Evolutionary conservation across 139 green algal species (phyloP), one percentile per base, ranked within the genome.

Genomic region (Chlorella sp.): DNA sequence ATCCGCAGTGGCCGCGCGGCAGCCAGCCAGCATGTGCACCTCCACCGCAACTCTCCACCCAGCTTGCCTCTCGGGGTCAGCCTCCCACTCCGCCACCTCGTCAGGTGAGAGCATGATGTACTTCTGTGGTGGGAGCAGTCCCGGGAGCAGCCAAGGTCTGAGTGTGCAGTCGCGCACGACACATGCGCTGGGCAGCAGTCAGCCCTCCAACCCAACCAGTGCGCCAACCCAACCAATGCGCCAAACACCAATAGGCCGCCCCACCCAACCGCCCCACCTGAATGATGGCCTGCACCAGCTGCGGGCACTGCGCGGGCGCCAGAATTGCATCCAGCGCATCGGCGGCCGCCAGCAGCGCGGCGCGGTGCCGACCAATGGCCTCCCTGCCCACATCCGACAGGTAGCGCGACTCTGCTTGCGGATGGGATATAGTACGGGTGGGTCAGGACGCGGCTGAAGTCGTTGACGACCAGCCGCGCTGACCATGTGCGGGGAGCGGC

Each of bases 11-110:
- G n/a, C n/a, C n/a, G n/a, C n/a, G n/a, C n/a, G n/a, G n/a, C n/a
- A n/a, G n/a, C n/a, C n/a, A n/a, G n/a, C n/a, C n/a, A n/a, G n/a
- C n/a, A n/a, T n/a, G n/a, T n/a, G n/a, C n/a, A n/a, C n/a, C n/a
- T n/a, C n/a, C n/a, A n/a, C n/a, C n/a, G n/a, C n/a, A n/a, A n/a
- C n/a, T n/a, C n/a, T n/a, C n/a, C n/a, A n/a, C n/a, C 51, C 51
- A 4, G 51, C 51, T 60, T 60, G 51, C 82, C 82, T 76, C 47
- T 90, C 87, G 11, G 93, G 91, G 80, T 96, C 92, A 2, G 78
- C 82, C 74, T 85, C 75, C 94, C 94, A 97, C 80, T 97, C 94
- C 26, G 90, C 71, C 47, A 96, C 90, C 90, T 97, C 94, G 26
- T 97, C 93, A 20, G 82, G 83, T 1, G 91, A 89, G 30, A 97